A percentile compares a stretch with the other conserved stretches of the same genome.
Evolutionary conservation across 2,329 filamentous ascomycete genomes (phyloP).

Genomic region (Fusarium pininemorale): DNA sequence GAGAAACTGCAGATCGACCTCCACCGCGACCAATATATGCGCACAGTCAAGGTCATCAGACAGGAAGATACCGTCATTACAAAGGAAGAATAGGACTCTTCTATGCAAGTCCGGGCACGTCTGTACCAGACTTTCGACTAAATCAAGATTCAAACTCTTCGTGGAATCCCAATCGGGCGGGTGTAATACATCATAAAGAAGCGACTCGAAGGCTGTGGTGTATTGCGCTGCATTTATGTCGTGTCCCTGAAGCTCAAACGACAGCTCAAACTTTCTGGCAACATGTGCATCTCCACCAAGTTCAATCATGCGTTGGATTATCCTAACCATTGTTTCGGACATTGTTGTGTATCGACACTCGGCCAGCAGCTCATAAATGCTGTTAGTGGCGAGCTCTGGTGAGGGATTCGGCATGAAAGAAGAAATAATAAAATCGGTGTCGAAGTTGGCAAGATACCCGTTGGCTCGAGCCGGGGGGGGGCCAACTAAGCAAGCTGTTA

Average conservation of each 20-base stretch:
- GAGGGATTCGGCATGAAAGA: too few species aligned
- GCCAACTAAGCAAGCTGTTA: too few species aligned
- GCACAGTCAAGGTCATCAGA: too few species aligned
- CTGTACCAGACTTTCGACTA: background rate
- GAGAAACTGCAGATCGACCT: background rate
- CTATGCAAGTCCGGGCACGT: background rate
- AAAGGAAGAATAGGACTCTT: accelerated
- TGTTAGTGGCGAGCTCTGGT: too few species aligned
- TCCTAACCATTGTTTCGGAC: accelerated
- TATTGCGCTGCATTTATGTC: accelerated
- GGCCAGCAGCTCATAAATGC: too few species aligned
- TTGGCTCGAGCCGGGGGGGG: too few species aligned
- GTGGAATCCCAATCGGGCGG: too few species aligned
- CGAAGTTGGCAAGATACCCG: too few species aligned
- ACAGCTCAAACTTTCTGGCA: accelerated
- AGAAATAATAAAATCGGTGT: too few species aligned
- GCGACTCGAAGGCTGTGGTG: background rate
- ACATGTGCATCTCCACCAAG: background rate
- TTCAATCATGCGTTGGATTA: background rate
- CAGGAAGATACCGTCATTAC: too few species aligned
- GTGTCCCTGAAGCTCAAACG: accelerated
- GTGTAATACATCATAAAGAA: background rate
- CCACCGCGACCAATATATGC: background rate
- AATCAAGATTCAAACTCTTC: accelerated
- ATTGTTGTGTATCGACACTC: too few species aligned